Conservation (phyloP, 352 stramenopile genomes). For the Heterotrichella gracilis region DNA sequence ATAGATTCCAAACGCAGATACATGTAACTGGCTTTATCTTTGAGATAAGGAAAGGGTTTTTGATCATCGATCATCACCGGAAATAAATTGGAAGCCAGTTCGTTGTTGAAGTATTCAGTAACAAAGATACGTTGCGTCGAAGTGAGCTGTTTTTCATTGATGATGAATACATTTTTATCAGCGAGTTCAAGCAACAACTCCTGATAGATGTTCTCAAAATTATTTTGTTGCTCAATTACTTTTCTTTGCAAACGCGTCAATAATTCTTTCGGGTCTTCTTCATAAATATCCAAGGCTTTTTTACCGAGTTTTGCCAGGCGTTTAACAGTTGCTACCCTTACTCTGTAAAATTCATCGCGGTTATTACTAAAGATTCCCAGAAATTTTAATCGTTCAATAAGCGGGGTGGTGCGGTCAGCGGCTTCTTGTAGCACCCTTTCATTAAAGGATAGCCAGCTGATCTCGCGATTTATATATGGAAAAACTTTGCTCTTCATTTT, state of each 20-base stretch:
- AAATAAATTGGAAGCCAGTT: background rate
- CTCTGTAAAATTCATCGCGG: background rate
- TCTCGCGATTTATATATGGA: background rate
- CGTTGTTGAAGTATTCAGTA: background rate
- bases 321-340: background rate
- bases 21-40: background rate
- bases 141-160: constrained; percentile 3
- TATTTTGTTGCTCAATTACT: constrained; percentile 8
- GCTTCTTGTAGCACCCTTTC: background rate
- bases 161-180: constrained; percentile 6
- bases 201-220: constrained; percentile 3
- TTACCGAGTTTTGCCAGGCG: background rate
- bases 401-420: background rate
- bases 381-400: background rate
- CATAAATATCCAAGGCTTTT: background rate
- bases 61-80: background rate
- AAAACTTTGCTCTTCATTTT: background rate
- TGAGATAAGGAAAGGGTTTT: background rate
- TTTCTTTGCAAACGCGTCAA: background rate
- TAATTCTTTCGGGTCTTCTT: background rate
- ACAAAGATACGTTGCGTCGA: background rate
- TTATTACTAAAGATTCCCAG: background rate
- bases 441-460: background rate
- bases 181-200: background rate
- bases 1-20: background rate